These are phyloP conservation scores for Gracilariopsis chorda DNA, from an alignment of 23 red algal genomes.

Conservation along the genomic window DNA sequence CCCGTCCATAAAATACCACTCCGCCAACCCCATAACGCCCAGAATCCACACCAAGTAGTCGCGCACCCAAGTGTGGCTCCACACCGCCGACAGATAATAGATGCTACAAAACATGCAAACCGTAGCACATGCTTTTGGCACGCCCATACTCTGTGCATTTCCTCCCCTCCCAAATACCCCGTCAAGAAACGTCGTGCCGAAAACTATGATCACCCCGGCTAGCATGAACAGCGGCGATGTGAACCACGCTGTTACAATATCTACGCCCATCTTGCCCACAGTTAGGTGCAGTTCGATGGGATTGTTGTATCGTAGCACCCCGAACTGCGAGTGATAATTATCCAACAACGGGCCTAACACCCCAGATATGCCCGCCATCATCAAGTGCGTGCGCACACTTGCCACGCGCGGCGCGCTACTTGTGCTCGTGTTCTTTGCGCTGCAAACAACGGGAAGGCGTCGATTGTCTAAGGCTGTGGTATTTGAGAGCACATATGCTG, in stretches of 20 bases:
- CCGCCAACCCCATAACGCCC: not conserved
- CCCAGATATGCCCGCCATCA: not conserved
- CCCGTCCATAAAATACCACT: conserved; percentile 22
- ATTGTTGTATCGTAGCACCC: conserved; percentile 1
- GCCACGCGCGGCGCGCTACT: too few relatives aligned
- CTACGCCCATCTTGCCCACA: not conserved
- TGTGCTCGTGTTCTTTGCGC: too few relatives aligned
- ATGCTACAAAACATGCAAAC: conserved; percentile 15
- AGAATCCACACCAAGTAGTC: not conserved
- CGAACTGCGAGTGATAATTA: conserved; percentile 18
- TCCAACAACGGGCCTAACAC: conserved; percentile 7
- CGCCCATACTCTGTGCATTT: not conserved
- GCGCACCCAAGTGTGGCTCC: not conserved
- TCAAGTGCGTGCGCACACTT: too few relatives aligned
- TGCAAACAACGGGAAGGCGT: too few relatives aligned
- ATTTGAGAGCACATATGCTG: too few relatives aligned
- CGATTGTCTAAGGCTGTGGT: too few relatives aligned
- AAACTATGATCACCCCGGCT: not conserved
- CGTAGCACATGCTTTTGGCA: conserved; percentile 13
- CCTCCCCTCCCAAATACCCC: not conserved
- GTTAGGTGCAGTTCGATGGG: not conserved
- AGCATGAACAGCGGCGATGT: conserved; percentile 1
- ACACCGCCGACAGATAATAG: conserved; percentile 16
- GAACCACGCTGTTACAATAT: conserved; percentile 3
- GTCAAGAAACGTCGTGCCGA: not conserved